These are phyloP conservation scores for Crithidia mellificae DNA, from an alignment of 208 protist species.

Conservation along the genomic window DNA sequence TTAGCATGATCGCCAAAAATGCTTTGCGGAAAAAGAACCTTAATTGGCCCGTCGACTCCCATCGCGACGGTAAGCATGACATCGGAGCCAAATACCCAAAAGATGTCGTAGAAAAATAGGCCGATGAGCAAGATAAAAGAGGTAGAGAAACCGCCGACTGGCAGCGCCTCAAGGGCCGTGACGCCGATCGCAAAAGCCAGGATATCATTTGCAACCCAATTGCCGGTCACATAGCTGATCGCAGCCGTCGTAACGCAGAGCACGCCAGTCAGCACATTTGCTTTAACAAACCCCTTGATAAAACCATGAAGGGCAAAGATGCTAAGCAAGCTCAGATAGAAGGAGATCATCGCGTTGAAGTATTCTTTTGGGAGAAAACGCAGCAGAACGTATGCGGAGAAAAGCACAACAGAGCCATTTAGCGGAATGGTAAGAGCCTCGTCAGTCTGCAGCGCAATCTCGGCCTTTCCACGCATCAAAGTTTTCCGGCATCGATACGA, in stretches of 20 bases:
- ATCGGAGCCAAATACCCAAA: conserved; percentile 97
- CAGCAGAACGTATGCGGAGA: conserved; percentile 74
- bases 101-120: conserved; percentile 98
- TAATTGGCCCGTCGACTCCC: conserved; percentile 95
- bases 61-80: conserved; percentile 96
- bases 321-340: conserved; percentile 72
- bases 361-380: conserved; percentile 81
- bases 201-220: conserved; percentile 96
- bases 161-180: conserved; percentile 56
- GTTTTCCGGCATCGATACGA: conserved; percentile 41
- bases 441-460: conserved; percentile 42
- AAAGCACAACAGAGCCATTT: conserved; percentile 78
- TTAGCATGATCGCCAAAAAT: conserved; percentile 67
- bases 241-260: conserved; percentile 57
- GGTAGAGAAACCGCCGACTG: conserved; percentile 58
- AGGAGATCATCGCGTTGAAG: conserved; percentile 68
- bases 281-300: conserved; percentile 51
- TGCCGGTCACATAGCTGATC: conserved; percentile 73
- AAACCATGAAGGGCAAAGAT: conserved; percentile 72
- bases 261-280: conserved; percentile 67
- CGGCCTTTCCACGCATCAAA: conserved; percentile 32
- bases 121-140: conserved; percentile 83
- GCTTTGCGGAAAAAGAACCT: conserved; percentile 93
- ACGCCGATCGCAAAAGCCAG: conserved; percentile 93
- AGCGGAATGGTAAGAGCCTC: conserved; percentile 78